A percentile compares a stretch with the other conserved stretches of the same genome.
Evolutionary conservation across 805 yeast species (phyloP).

Genomic region (Kockiozyma suomiensis): DNA sequence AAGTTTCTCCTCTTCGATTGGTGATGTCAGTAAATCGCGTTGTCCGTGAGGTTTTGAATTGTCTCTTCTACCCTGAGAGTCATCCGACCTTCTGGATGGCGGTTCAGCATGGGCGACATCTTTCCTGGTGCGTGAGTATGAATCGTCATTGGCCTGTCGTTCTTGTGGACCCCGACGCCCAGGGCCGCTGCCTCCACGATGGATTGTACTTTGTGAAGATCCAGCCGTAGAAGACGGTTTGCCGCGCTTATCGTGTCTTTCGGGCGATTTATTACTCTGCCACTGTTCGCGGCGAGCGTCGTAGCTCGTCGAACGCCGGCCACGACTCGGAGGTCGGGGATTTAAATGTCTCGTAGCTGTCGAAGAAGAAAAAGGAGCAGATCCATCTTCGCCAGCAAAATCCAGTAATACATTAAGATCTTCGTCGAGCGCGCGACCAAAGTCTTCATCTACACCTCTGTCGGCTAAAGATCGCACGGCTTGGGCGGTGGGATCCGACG

Average conservation of each 20-base stretch:
- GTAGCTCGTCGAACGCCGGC: not conserved
- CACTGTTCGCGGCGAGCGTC: not conserved
- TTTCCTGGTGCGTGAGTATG: no score
- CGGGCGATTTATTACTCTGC: not conserved
- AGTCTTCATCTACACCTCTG: not conserved
- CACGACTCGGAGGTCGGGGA: no score
- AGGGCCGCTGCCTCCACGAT: no score
- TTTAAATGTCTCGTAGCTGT: not conserved
- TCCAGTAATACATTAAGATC: conserved; percentile 1
- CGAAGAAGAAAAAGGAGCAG: not conserved
- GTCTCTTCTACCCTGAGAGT: no score
- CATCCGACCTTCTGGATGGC: no score
- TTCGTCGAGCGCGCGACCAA: not conserved
- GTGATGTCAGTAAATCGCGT: not conserved
- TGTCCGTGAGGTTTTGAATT: no score
- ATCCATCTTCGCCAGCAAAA: conserved; percentile 1
- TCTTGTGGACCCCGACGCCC: no score
- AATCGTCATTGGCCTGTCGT: no score
- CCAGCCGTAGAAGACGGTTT: no score
- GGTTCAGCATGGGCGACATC: no score
- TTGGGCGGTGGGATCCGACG: not conserved
- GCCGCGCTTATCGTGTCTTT: not conserved
- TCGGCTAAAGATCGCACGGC: not conserved
- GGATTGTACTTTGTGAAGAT: no score
- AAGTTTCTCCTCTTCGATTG: not conserved